Evolutionary conservation across 306 rosid genomes (phyloP).

Genomic region (Aeschynomene evenia): DNA sequence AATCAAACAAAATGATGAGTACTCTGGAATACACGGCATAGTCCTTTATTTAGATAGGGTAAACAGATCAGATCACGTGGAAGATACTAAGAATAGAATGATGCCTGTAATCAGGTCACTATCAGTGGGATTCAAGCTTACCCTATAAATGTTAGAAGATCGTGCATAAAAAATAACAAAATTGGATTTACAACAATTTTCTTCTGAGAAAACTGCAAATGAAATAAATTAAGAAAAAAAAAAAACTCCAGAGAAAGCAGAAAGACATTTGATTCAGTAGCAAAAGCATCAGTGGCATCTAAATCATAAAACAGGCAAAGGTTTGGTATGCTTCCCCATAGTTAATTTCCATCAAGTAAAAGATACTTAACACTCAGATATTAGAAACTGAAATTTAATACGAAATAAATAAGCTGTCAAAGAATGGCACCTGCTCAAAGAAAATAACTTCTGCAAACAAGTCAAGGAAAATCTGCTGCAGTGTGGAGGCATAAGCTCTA

Average conservation of each 20-base stretch:
- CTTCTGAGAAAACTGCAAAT: not conserved
- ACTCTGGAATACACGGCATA: not conserved
- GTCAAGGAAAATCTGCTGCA: slow-evolving; percentile 90
- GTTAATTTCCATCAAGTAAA: slow-evolving; percentile 12
- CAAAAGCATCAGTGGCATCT: slow-evolving; percentile 17
- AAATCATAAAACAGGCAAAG: slow-evolving; percentile 13
- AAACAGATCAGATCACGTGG: slow-evolving; percentile 15
- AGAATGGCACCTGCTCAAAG: slow-evolving; percentile 77
- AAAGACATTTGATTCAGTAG: not conserved
- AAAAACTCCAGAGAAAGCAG: not conserved
- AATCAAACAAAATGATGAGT: not conserved
- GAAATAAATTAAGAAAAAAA: not conserved
- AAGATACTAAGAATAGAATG: slow-evolving; percentile 18
- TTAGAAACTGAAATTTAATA: slow-evolving; percentile 17
- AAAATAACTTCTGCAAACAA: slow-evolving; percentile 88
- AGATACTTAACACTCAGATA: slow-evolving; percentile 5
- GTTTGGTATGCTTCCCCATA: not conserved
- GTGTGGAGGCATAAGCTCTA: slow-evolving; percentile 90
- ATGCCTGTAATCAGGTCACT: slow-evolving; percentile 16
- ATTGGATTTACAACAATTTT: not conserved
- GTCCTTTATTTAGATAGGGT: not conserved
- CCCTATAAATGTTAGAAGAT: not conserved
- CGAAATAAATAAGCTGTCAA: slow-evolving; percentile 12
- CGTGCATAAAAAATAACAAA: slow-evolving; percentile 1
- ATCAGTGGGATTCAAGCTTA: not conserved